Conservation (phyloP, 371 early-diverging fungal species). For the Capillidium rhysosporum region DNA sequence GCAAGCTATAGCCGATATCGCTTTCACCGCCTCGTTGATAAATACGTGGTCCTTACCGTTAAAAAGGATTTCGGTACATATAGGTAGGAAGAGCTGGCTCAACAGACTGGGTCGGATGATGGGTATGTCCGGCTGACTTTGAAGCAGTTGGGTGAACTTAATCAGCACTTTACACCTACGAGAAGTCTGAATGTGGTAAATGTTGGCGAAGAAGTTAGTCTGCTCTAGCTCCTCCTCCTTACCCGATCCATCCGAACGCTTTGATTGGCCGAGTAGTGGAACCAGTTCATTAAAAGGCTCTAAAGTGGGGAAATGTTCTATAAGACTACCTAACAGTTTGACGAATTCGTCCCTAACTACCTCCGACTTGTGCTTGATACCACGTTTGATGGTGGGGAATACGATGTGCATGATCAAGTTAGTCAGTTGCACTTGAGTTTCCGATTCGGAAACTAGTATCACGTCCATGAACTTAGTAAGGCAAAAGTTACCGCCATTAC, state of each 20-base stretch:
- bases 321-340: conserved; percentile 32
- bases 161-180: conserved; percentile 37
- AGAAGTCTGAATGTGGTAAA: conserved; percentile 78
- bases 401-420: conserved; percentile 32
- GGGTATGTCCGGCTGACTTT: conserved; percentile 26
- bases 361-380: conserved; percentile 31
- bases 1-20: conserved; percentile 43
- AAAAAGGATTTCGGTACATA: conserved; percentile 65
- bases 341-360: conserved; percentile 52
- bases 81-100: conserved; percentile 53
- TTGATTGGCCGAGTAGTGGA: conserved; percentile 19
- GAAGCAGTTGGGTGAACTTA: conserved; percentile 20
- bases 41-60: conserved; percentile 36
- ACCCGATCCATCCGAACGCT: conserved; percentile 46
- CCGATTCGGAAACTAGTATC: conserved; percentile 15
- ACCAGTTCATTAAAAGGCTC: conserved; percentile 45
- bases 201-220: conserved; percentile 48
- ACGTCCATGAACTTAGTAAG: conserved; percentile 39
- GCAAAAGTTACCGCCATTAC: conserved; percentile 59
- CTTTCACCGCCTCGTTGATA: conserved; percentile 52
- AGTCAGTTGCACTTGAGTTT: conserved; percentile 14
- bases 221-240: conserved; percentile 41
- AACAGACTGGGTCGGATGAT: conserved; percentile 1
- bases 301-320: conserved; percentile 32
- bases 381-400: conserved; percentile 55